A percentile compares a stretch with the other conserved stretches of the same genome.
These are phyloP conservation scores for Raffaelea ambrosiae DNA, from an alignment of 2,329 filamentous ascomycete species.

Conservation along the genomic window DNA sequence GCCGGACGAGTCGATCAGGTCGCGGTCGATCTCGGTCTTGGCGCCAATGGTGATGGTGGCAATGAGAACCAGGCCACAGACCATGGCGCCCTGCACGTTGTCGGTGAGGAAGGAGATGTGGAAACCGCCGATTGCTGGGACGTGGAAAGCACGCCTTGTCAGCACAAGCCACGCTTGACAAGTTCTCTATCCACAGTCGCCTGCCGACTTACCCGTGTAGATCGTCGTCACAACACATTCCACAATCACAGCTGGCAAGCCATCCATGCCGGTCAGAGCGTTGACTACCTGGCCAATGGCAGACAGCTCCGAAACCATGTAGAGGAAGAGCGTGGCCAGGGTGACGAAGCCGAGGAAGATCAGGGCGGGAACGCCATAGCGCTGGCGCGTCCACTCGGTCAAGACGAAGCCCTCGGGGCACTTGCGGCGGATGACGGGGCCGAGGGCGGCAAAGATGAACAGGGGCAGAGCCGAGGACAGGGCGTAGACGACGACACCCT, in stretches of 20 bases:
- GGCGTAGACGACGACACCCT: slow-evolving; percentile 70
- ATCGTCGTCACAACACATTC: slow-evolving; percentile 71
- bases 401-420: slow-evolving; percentile 78
- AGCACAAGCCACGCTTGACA: too few species aligned
- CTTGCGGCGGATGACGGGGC: slow-evolving; percentile 68
- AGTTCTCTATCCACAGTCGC: too few species aligned
- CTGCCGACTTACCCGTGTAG: slow-evolving; percentile 59
- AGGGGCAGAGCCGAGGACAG: slow-evolving; percentile 64
- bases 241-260: slow-evolving; percentile 68
- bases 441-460: slow-evolving; percentile 64
- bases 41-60: slow-evolving; percentile 71
- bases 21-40: slow-evolving; percentile 62
- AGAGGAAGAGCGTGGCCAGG: slow-evolving; percentile 72
- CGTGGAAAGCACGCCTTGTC: too few species aligned
- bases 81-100: slow-evolving; percentile 72
- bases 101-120: slow-evolving; percentile 78
- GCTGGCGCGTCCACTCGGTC: slow-evolving; percentile 75
- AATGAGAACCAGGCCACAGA: slow-evolving; percentile 64
- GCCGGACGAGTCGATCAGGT: slow-evolving; percentile 59
- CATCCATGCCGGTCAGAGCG: slow-evolving; percentile 64
- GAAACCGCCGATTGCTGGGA: slow-evolving; percentile 69
- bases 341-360: slow-evolving; percentile 72
- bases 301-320: slow-evolving; percentile 80
- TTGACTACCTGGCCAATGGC: slow-evolving; percentile 72
- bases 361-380: slow-evolving; percentile 61